Evolutionary conservation across 1,139 yeast species (phyloP), one percentile per base, ranked within the genome.

Genomic region (Nakaseomyces nivariensis): DNA sequence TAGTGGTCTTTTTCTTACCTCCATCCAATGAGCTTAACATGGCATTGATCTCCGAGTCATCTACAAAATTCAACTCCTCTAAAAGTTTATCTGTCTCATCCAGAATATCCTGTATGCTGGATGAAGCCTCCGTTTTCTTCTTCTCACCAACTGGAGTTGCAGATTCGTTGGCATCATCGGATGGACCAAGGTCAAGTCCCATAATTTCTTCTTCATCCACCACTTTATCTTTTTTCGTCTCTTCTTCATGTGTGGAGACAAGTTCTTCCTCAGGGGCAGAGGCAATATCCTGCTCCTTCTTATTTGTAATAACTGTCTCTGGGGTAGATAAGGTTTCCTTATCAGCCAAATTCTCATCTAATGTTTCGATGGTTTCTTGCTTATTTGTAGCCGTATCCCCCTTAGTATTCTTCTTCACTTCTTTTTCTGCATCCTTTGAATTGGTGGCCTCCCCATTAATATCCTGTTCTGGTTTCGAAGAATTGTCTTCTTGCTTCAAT

Each of bases 31-130:
- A 47, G 10, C 55, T 59, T 36, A 64, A 55, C 41, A 62, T 49
- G 24, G 56, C 58, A 31, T 63, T 63, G 32, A 62, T 55, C 31
- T 59, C 65, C 5, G 60, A 50, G 49, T 56, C 60, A 25, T 59
- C 60, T 4, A 52, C 56, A 33, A 54, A 50, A 22, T 58, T 55
- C 46, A 61, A 44, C 34, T 58, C 61, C 43, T 56, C 56, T 36
- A 61, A 51, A 36, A 61, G 52, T 11, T 55, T 57, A 49, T 61
- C 64, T 5, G 62, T 61, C 32, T 61, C 64, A 10, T 59, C 60
- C 34, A 58, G 41, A 5, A 59, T 49, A 36, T 54, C 56, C 32
- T 52, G 53, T 26, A 54, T 41, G 13, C 44, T 29, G 11, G 34
- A 45, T 7, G 57, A 41, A 11, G 24, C 25, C 13, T 41, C 34